Evolutionary conservation across 495 filamentous ascomycete species (phyloP).

Genomic region (Astrothelium macrocarpum): DNA sequence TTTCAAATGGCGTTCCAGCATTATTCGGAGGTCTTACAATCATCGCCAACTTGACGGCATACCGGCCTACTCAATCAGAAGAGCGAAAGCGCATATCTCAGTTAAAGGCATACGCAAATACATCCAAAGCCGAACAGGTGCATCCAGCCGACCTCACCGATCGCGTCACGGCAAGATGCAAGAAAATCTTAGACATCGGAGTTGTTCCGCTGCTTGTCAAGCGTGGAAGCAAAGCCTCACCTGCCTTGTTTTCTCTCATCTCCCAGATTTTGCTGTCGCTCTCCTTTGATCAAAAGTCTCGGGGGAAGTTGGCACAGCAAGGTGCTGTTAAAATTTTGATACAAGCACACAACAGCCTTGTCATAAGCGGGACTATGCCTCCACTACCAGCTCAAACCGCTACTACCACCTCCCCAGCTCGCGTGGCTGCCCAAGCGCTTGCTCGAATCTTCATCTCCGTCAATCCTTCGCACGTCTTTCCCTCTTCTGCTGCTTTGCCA

Average conservation of each 20-base stretch:
- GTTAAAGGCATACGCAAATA: slow-evolving; percentile 86
- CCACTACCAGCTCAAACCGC: slow-evolving; percentile 25
- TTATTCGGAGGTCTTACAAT: slow-evolving; percentile 81
- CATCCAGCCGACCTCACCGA: slow-evolving; percentile 65
- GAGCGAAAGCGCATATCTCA: slow-evolving; percentile 86
- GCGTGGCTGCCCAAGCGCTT: slow-evolving; percentile 69
- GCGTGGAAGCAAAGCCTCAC: slow-evolving; percentile 56
- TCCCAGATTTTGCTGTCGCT: slow-evolving; percentile 68
- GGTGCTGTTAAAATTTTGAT: slow-evolving; percentile 80
- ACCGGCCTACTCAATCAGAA: slow-evolving; percentile 68
- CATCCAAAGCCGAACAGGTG: slow-evolving; percentile 50
- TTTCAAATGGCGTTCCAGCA: slow-evolving; percentile 53
- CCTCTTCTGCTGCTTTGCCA: slow-evolving; percentile 59
- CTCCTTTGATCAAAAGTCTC: slow-evolving; percentile 56
- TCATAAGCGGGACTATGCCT: slow-evolving; percentile 1
- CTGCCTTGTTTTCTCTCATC: slow-evolving; percentile 54
- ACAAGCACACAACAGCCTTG: slow-evolving; percentile 41
- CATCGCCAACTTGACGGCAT: slow-evolving; percentile 70
- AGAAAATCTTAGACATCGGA: slow-evolving; percentile 62
- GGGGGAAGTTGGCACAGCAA: slow-evolving; percentile 78
- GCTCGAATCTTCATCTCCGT: slow-evolving; percentile 87
- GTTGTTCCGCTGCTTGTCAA: slow-evolving; percentile 63
- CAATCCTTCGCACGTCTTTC: slow-evolving; percentile 79
- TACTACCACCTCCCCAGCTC: slow-evolving; percentile 36
- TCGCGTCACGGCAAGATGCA: slow-evolving; percentile 67